Base-by-base conservation (phyloP, 2,329 filamentous ascomycete genomes). In the Chaetomiaceae sp. region DNA sequence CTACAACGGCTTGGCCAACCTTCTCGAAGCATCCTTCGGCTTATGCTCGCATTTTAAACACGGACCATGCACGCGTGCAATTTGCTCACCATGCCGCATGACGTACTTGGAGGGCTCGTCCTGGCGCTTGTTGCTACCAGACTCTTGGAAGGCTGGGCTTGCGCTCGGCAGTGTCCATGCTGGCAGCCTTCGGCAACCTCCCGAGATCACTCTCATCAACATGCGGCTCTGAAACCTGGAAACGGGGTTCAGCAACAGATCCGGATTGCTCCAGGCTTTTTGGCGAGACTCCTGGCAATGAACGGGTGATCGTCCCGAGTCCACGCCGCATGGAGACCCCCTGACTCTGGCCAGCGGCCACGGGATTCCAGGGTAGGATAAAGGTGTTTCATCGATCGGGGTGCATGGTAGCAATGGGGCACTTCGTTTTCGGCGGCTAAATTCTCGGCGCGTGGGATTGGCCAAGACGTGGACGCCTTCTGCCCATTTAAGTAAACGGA, bases 401-500 rank as follows among this genome's bases (percentile, higher is more conserved):
- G 52, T 54, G 40, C 52, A 31, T 4, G 27, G 27, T 31, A 31
- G 4, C 27, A 31, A 49, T 46, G 19, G 20, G 5, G 12, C 23
- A 36, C 29, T 4, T 8, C 33, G 8, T 31, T 6, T 14, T 7
- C 22, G 15, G 7, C 52, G 52, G 52, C 47, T 51, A 54, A 54
- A 54, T 54, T 27, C 12, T 17, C 25, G 42, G 23, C 29, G 11
- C 31, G n/a, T 33, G 36, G 36, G 20, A 55, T 55, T 55, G 53
- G 53, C 38, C 34, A 33, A 38, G 17, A 23, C n/a, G 4, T 5
- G 27, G 20, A 48, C 5, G 19, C 19, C 20, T 20, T n/a, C 27
- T 15, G 17, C 48, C 44, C 2, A 5, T 52, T 55, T 40, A n/a
- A 52, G 53, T 17, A 48, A 34, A 38, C 53, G 53, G 53, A 55